phyloP scores from a whole-genome alignment of 2,329 filamentous ascomycete species.

The Diaporthe aspalathi region DNA sequence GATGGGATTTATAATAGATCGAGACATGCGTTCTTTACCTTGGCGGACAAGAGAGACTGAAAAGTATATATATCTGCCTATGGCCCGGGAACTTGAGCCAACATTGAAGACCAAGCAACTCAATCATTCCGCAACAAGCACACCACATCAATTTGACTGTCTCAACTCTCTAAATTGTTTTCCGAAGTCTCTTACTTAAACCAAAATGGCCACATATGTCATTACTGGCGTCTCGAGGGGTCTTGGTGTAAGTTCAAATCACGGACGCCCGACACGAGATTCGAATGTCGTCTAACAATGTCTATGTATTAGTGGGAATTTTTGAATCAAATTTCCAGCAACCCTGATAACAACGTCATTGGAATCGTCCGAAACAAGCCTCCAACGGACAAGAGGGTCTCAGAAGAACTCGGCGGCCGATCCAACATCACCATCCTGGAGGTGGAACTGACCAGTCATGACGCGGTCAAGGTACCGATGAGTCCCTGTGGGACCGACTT shows the following conservation, averaged over 20 bases:
- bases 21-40: no score
- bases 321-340: conserved; percentile 56
- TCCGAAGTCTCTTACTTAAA: not conserved
- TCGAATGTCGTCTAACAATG: not conserved
- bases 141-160: not conserved
- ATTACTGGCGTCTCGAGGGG: conserved; percentile 42
- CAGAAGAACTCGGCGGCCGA: conserved; percentile 51
- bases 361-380: conserved; percentile 61
- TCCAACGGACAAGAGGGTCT: conserved; percentile 56
- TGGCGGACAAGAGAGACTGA: not conserved
- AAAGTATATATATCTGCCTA: not conserved
- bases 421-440: conserved; percentile 59
- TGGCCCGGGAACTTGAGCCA: not conserved
- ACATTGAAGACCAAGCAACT: not conserved
- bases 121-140: not conserved
- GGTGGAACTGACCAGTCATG: conserved; percentile 56
- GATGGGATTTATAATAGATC: not conserved
- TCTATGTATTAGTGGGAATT: conserved; percentile 62
- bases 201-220: conserved; percentile 43
- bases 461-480: conserved; percentile 51
- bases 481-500: not conserved
- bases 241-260: conserved; percentile 42
- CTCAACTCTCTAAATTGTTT: not conserved
- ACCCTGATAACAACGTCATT: conserved; percentile 57
- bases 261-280: not conserved